These are phyloP conservation scores for Neobulgaria alba DNA, from an alignment of 2,329 filamentous ascomycete species.

Conservation along the genomic window DNA sequence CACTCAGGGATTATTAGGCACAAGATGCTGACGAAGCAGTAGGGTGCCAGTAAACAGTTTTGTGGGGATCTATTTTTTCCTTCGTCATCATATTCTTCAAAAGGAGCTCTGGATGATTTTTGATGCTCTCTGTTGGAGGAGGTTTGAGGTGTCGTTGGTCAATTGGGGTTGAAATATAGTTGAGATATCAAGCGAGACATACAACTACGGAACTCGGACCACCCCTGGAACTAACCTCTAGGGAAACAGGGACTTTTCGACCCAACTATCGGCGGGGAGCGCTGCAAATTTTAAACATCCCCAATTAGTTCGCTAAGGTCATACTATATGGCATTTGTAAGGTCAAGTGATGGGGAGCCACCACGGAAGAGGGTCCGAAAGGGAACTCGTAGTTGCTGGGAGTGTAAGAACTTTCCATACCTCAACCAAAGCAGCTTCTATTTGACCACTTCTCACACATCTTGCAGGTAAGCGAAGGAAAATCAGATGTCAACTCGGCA, in stretches of 20 bases:
- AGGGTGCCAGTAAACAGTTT: too few species aligned
- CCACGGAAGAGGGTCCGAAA: constrained; percentile 32
- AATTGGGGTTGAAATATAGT: neutral
- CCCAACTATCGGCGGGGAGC: too few species aligned
- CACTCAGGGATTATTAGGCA: neutral
- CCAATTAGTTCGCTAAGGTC: neutral
- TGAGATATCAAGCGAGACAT: neutral
- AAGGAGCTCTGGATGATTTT: neutral
- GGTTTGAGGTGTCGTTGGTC: neutral
- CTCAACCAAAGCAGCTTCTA: too few species aligned
- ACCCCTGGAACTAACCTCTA: neutral
- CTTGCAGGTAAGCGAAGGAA: constrained; percentile 36
- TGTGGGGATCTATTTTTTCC: too few species aligned
- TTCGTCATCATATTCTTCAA: too few species aligned
- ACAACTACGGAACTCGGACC: neutral
- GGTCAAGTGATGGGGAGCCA: constrained; percentile 15
- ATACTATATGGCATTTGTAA: neutral
- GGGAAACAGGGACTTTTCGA: neutral
- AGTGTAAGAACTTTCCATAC: constrained; percentile 36
- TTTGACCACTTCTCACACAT: constrained; percentile 1
- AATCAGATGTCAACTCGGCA: constrained; percentile 39
- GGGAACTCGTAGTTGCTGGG: constrained; percentile 50
- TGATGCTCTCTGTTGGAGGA: neutral
- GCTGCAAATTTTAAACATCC: neutral
- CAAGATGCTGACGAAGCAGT: neutral